These are phyloP conservation scores for Aspergillus tubingensis DNA, from an alignment of 2,329 filamentous ascomycete species.

Conservation along the genomic window DNA sequence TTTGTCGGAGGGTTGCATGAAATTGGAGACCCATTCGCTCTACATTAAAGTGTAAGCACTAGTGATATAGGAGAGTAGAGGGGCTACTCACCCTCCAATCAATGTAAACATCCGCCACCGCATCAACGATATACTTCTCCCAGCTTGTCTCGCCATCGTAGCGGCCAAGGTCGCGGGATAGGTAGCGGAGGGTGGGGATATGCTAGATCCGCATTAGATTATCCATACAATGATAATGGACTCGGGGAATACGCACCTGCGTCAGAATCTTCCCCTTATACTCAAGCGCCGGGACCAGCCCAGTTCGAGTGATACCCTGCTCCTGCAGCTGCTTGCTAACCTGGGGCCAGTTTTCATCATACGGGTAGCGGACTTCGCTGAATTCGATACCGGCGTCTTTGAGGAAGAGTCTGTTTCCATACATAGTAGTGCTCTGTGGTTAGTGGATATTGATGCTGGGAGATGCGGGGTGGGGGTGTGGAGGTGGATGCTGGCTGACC, in stretches of 20 bases:
- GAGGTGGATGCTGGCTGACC: conserved; percentile 15
- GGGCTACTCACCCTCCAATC: conserved; percentile 41
- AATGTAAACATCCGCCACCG: conserved; percentile 42
- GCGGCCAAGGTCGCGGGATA: conserved; percentile 36
- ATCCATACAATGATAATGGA: neutral
- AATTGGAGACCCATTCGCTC: conserved; percentile 30
- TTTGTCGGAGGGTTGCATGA: conserved; percentile 32
- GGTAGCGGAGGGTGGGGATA: conserved; percentile 40
- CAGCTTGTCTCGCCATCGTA: conserved; percentile 42
- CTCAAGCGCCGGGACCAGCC: conserved; percentile 38
- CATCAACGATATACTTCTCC: conserved; percentile 43
- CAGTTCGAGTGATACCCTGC: conserved; percentile 31
- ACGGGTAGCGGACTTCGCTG: conserved; percentile 32
- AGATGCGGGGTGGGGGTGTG: neutral
- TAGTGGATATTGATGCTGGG: neutral
- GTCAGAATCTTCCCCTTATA: conserved; percentile 36
- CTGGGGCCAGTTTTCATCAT: conserved; percentile 29
- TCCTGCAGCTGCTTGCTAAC: conserved; percentile 31
- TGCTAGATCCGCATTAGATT: conserved; percentile 17
- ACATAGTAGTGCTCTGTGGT: too few species aligned
- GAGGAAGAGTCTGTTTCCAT: conserved; percentile 27
- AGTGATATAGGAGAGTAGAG: too few species aligned
- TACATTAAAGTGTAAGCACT: neutral
- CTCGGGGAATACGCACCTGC: neutral
- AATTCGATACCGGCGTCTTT: conserved; percentile 31